phyloP scores from a whole-genome alignment of 495 filamentous ascomycete species.

The Tirmania nivea region DNA sequence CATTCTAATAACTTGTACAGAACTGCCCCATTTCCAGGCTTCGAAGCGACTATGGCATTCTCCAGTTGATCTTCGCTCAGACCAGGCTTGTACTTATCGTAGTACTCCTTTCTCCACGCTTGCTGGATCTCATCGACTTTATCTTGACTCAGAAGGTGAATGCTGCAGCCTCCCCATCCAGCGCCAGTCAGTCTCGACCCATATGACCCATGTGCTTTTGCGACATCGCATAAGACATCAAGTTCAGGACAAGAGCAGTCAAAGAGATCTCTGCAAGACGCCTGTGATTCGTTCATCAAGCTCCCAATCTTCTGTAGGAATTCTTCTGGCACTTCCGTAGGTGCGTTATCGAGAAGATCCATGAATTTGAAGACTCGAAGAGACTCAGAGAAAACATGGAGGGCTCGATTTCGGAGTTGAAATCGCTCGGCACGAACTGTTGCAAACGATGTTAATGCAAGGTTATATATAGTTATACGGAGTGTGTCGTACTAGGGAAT shows the following conservation, averaged over 20 bases:
- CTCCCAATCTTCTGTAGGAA: constrained; percentile 54
- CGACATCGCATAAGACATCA: constrained; percentile 66
- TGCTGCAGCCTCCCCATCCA: constrained; percentile 90
- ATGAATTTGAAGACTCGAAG: constrained; percentile 69
- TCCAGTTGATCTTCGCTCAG: constrained; percentile 51
- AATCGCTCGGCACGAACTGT: constrained; percentile 64
- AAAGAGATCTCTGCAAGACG: constrained; percentile 61
- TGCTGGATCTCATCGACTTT: constrained; percentile 63
- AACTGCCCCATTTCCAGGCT: constrained; percentile 45
- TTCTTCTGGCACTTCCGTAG: constrained; percentile 25
- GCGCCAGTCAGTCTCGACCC: constrained; percentile 81
- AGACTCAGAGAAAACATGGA: constrained; percentile 81
- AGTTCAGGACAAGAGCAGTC: constrained; percentile 82
- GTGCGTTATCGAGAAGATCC: constrained; percentile 31
- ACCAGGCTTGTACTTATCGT: constrained; percentile 44
- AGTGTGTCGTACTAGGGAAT: constrained; percentile 33
- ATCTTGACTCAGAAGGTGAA: constrained; percentile 72
- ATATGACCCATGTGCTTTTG: constrained; percentile 52
- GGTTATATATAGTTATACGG: not conserved
- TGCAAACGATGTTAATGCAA: not conserved
- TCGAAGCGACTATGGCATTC: constrained; percentile 71
- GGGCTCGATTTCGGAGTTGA: constrained; percentile 61
- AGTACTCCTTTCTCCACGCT: constrained; percentile 64
- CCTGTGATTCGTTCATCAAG: constrained; percentile 74
- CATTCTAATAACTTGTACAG: constrained; percentile 9